A percentile compares a stretch with the other conserved stretches of the same genome.
These are phyloP conservation scores for Thalassiosira tumida DNA, from an alignment of 352 stramenopile genomes.

Conservation along the genomic window DNA sequence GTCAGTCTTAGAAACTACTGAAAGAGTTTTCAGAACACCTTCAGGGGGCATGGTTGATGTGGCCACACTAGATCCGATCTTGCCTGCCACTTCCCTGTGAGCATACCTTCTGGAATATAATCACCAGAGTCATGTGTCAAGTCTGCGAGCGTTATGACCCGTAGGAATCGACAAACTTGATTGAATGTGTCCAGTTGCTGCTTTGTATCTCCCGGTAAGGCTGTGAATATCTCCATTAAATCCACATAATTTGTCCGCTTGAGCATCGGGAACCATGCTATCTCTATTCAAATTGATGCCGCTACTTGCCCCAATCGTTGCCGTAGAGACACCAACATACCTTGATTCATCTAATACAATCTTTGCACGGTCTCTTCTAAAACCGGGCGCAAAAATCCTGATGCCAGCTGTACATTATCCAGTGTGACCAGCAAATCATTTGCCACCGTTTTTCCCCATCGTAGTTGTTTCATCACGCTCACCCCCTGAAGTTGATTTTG, in stretches of 20 bases:
- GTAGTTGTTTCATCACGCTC: constrained; percentile 21
- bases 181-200: not conserved
- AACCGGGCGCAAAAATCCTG: constrained; percentile 11
- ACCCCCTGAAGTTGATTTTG: constrained; percentile 30
- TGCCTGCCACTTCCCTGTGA: constrained; percentile 15
- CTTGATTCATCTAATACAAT: not conserved
- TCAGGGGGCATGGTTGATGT: not conserved
- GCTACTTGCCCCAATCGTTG: not conserved
- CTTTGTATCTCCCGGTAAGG: not conserved
- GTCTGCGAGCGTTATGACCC: not conserved
- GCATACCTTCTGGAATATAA: not conserved
- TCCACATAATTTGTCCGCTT: constrained; percentile 15
- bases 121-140: not conserved
- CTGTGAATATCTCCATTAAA: constrained; percentile 7
- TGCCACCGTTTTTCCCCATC: constrained; percentile 25
- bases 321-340: not conserved
- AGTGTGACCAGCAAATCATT: constrained; percentile 37
- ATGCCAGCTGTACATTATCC: constrained; percentile 1
- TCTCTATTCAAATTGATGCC: constrained; percentile 30
- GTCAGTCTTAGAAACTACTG: not conserved
- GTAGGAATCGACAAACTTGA: not conserved
- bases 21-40: not conserved
- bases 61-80: constrained; percentile 19
- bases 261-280: constrained; percentile 15
- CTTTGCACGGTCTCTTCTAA: not conserved